A percentile compares a stretch with the other conserved stretches of the same genome.
Evolutionary conservation across 2,329 filamentous ascomycete species (phyloP).

Genomic region (Alternaria sp.): DNA sequence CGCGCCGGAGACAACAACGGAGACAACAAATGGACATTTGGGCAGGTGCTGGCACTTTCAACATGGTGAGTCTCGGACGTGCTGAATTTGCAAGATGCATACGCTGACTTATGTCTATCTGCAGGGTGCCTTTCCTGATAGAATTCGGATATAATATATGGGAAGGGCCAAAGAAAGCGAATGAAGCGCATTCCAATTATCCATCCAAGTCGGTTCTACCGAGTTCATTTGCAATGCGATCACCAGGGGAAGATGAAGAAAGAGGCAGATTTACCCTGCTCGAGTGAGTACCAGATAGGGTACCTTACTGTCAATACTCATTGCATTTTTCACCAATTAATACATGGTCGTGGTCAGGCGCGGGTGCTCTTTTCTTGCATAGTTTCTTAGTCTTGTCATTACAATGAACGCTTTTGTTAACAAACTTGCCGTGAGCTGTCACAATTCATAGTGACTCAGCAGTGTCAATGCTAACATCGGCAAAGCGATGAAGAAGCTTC

Average conservation of each 20-base stretch:
- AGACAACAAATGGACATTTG: not conserved
- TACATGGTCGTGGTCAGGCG: fast-evolving
- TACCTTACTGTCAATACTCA: too few species aligned
- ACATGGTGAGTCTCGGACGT: not conserved
- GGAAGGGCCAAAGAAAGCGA: not conserved
- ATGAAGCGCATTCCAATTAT: not conserved
- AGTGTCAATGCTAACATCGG: conserved; percentile 6
- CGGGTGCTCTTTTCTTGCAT: not conserved
- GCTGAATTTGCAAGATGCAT: too few species aligned
- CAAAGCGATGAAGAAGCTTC: conserved; percentile 16
- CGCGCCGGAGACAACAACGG: not conserved
- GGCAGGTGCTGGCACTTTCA: not conserved
- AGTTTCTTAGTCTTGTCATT: not conserved
- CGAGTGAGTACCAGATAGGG: fast-evolving
- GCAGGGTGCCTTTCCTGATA: too few species aligned
- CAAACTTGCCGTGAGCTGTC: not conserved
- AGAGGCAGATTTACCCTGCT: not conserved
- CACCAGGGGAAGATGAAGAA: not conserved
- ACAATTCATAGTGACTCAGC: not conserved
- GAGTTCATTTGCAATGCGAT: not conserved
- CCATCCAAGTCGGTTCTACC: not conserved
- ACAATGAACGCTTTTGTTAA: not conserved
- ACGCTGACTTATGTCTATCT: fast-evolving
- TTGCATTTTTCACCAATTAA: fast-evolving
- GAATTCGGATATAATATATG: not conserved